A percentile compares a stretch with the other conserved stretches of the same genome.
Evolutionary conservation across 306 rosid species (phyloP).

Genomic region (Luffa aegyptiaca): DNA sequence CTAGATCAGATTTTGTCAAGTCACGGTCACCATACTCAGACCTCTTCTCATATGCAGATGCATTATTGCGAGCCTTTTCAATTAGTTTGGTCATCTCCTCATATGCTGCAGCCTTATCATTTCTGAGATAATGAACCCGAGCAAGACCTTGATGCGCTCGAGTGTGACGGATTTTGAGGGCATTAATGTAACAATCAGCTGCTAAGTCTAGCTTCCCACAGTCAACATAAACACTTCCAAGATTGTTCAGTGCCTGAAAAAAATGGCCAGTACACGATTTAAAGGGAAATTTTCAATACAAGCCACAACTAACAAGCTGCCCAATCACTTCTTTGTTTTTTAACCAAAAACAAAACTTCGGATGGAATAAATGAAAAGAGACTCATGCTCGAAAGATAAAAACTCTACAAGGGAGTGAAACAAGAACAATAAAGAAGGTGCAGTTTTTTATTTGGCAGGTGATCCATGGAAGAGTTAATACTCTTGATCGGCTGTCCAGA

Average conservation of each 20-base stretch:
- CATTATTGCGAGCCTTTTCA: conserved; percentile 56
- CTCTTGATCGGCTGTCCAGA: too few relatives aligned
- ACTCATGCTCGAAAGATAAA: too few relatives aligned
- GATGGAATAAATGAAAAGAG: too few relatives aligned
- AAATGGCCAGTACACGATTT: conserved; percentile 10
- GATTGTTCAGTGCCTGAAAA: conserved; percentile 81
- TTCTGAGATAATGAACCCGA: conserved; percentile 67
- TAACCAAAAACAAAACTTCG: too few relatives aligned
- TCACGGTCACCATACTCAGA: conserved; percentile 89
- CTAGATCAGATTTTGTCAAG: conserved; percentile 63
- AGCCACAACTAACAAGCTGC: background rate
- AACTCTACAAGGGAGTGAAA: too few relatives aligned
- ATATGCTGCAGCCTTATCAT: conserved; percentile 57
- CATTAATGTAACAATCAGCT: conserved; percentile 80
- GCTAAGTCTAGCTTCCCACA: conserved; percentile 58
- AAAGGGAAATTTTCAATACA: background rate
- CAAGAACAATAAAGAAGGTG: too few relatives aligned
- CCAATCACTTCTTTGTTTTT: background rate
- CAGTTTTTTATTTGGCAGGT: too few relatives aligned
- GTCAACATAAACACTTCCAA: conserved; percentile 88
- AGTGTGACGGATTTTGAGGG: conserved; percentile 78
- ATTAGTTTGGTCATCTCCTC: conserved; percentile 81
- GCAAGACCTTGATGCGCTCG: conserved; percentile 98
- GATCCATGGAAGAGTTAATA: too few relatives aligned
- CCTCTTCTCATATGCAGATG: conserved; percentile 87